A percentile compares a stretch with the other conserved stretches of the same genome.
Conservation (phyloP, 768 basidiomycete genomes). For the Chalciporus pseudorubinellus region DNA sequence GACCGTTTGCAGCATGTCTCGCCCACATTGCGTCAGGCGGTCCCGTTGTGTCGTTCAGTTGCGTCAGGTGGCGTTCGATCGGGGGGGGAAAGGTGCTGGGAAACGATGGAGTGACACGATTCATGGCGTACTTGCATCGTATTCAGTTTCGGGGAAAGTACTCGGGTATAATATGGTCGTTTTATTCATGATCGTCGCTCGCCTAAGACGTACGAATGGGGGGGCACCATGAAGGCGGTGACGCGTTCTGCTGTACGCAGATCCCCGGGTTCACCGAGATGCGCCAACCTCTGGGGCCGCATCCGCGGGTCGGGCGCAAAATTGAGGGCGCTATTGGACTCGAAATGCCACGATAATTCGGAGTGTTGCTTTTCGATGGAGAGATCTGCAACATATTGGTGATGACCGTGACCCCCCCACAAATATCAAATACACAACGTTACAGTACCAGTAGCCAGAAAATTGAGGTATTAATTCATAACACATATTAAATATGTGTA, state of each 20-base stretch:
- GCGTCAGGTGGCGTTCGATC: neutral
- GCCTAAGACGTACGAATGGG: conserved; percentile 10
- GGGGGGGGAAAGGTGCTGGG: neutral
- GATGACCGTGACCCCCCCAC: neutral
- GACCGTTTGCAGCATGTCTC: too few species aligned
- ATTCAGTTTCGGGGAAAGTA: neutral
- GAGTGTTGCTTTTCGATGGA: neutral
- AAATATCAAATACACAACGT: neutral
- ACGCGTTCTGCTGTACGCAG: neutral
- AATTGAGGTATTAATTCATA: neutral
- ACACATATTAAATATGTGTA: too few species aligned
- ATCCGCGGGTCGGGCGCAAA: conserved; percentile 26
- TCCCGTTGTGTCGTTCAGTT: neutral
- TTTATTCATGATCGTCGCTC: conserved; percentile 23
- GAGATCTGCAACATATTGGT: neutral
- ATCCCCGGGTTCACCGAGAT: conserved; percentile 10
- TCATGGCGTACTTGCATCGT: neutral
- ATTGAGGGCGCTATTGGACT: neutral
- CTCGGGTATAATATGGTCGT: neutral
- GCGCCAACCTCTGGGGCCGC: conserved; percentile 16
- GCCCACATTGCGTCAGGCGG: neutral
- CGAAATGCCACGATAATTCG: too few species aligned
- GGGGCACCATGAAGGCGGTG: neutral
- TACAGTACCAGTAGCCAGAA: neutral
- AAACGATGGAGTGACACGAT: neutral